Conservation (phyloP, 129 eudicot species). For the Artemisia annua region DNA sequence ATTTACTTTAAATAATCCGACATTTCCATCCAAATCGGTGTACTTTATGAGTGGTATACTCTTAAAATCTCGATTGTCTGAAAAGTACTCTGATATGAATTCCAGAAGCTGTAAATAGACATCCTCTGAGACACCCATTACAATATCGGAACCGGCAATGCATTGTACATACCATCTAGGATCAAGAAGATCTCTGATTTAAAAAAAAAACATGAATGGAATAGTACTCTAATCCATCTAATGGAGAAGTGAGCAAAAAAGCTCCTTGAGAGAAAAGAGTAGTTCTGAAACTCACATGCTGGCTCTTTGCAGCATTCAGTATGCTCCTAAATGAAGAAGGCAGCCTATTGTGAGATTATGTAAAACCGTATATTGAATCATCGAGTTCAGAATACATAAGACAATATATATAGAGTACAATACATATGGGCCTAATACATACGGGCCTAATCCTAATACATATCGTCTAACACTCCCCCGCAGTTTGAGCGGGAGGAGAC, state of each 20-base stretch:
- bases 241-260: constrained; percentile 33
- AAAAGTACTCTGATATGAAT: constrained; percentile 29
- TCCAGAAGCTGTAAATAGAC: constrained; percentile 42
- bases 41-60: constrained; percentile 43
- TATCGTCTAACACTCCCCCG: too few relatives aligned
- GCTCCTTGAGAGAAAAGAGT: constrained; percentile 43
- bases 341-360: too few relatives aligned
- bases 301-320: constrained; percentile 28
- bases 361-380: too few relatives aligned
- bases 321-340: constrained; percentile 45
- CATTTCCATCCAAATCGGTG: constrained; percentile 22
- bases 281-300: constrained; percentile 26
- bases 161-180: constrained; percentile 52
- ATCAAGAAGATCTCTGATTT: constrained; percentile 36
- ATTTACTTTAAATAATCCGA: constrained; percentile 14
- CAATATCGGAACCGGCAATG: constrained; percentile 46
- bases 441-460: too few relatives aligned
- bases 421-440: too few relatives aligned
- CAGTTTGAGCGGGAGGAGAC: too few relatives aligned
- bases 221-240: constrained; percentile 35
- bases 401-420: too few relatives aligned
- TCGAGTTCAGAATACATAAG: too few relatives aligned
- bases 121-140: constrained; percentile 42
- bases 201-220: constrained; percentile 31
- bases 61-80: constrained; percentile 24